Base-by-base conservation (phyloP, 352 stramenopile genomes). In the Phytophthora meadii region DNA sequence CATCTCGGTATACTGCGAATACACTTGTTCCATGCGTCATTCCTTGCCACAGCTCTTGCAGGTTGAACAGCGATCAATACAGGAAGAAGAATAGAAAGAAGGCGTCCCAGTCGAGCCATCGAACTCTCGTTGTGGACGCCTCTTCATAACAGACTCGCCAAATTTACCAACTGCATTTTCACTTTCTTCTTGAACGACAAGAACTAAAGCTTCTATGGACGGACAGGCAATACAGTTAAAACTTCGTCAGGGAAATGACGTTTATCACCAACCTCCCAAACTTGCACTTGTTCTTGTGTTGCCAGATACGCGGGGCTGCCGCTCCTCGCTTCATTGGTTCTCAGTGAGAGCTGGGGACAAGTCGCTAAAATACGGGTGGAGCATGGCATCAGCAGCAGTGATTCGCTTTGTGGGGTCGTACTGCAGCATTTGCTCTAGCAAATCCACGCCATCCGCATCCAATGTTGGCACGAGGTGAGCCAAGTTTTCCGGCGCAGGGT, bases 291-390 rank as follows among this genome's bases (percentile, higher is more conserved):
- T 54, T 68, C 57, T 55, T 68, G 50, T 51, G 34, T 30, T 67
- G 41, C 39, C 50, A 67, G 63, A 4, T 25, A 25, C 5, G 12
- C 54, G 45, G 57, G 45, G 48, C 40, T 62, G 49, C 10, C 36
- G 27, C 39, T 48, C 24, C 17, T 37, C 25, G 22, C 39, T 24
- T 69, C 61, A 85, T 53, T 88, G 67, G 45, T 84, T 77, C 24
- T 94, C 86, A 53, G 70, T 89, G 28, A 93, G 73, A 28, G 79
- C 69, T 4, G 82, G 84, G n/a, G 87, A 89, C 45, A 97, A 69
- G 68, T 98, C 95, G 68, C 90, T 88, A 79, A 99, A 99, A 84
- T 98, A 99, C 50, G 93, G 82, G 89, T 99, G 98, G 46, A 97
- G 88, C 81, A 99, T 90, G 28, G 97, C 97, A 48, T 98, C 93